Conservation (phyloP, 192 early-diverging fungal genomes). For the Coemansia sp. region DNA sequence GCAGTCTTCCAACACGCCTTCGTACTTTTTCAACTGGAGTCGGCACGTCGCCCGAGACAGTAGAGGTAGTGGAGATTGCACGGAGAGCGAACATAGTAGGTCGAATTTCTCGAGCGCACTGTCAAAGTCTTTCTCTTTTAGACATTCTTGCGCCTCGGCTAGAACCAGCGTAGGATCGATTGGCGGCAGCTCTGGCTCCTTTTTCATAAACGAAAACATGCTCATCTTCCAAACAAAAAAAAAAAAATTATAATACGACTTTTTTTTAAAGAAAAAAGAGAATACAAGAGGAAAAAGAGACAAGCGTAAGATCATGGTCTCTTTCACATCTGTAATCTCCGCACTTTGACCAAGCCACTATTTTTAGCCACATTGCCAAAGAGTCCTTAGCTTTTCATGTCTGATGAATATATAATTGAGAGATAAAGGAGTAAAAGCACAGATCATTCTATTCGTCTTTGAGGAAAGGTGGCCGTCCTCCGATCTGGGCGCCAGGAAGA, state of each 20-base stretch:
- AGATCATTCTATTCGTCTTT: constrained; percentile 10
- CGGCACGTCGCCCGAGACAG: constrained; percentile 54
- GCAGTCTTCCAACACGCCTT: constrained; percentile 51
- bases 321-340: background rate
- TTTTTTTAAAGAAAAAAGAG: background rate
- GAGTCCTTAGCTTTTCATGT: background rate
- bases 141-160: constrained; percentile 51
- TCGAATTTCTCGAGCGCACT: constrained; percentile 53
- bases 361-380: background rate
- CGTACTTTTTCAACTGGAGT: constrained; percentile 54
- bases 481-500: constrained; percentile 49
- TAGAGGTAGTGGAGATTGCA: constrained; percentile 54
- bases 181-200: constrained; percentile 46
- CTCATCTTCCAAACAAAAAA: background rate
- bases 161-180: constrained; percentile 40
- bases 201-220: constrained; percentile 48
- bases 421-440: background rate
- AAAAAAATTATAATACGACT: background rate
- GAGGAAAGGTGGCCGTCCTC: constrained; percentile 41
- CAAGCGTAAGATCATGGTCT: background rate
- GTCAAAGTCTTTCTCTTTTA: constrained; percentile 52
- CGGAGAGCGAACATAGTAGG: constrained; percentile 52
- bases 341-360: background rate
- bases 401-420: background rate
- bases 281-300: background rate